Evolutionary conservation across 1,139 yeast genomes (phyloP).

Genomic region (Candida buenavistaensis): DNA sequence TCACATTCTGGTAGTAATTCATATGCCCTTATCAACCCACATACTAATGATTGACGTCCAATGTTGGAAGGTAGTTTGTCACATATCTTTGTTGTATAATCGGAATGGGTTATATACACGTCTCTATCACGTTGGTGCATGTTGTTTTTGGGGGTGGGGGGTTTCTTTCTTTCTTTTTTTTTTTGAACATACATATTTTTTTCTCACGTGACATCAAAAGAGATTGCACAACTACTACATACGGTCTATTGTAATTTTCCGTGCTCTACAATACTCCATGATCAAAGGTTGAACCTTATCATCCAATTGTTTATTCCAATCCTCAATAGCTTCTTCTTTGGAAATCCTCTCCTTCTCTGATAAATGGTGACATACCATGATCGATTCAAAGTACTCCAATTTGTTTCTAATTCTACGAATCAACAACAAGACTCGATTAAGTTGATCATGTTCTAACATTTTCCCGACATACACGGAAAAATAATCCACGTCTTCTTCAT

Average conservation of each 20-base stretch:
- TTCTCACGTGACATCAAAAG: neutral
- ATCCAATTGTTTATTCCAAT: conserved; percentile 21
- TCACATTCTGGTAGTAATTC: conserved; percentile 27
- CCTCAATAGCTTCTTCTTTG: conserved; percentile 21
- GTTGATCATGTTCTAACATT: conserved; percentile 20
- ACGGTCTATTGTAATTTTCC: conserved; percentile 1
- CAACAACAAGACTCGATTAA: conserved; percentile 24
- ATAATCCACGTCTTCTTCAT: conserved; percentile 50
- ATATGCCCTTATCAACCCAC: conserved; percentile 44
- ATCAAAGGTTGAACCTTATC: conserved; percentile 9
- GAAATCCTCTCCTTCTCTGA: conserved; percentile 7
- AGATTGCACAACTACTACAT: conserved; percentile 1
- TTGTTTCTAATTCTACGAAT: conserved; percentile 19
- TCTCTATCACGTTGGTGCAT: conserved; percentile 10
- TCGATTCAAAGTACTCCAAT: conserved; percentile 13
- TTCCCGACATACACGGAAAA: conserved; percentile 30
- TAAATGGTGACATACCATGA: conserved; percentile 4
- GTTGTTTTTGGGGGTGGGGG: neutral
- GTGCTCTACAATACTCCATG: conserved; percentile 7
- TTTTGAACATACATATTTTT: neutral
- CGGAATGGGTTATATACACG: conserved; percentile 24
- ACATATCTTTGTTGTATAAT: conserved; percentile 22
- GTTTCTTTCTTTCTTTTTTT: neutral
- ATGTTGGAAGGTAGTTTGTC: conserved; percentile 55
- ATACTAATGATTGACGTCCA: conserved; percentile 50